Evolutionary conservation across 2,329 filamentous ascomycete species (phyloP).

Genomic region (Pseudohalonectria lignicola): DNA sequence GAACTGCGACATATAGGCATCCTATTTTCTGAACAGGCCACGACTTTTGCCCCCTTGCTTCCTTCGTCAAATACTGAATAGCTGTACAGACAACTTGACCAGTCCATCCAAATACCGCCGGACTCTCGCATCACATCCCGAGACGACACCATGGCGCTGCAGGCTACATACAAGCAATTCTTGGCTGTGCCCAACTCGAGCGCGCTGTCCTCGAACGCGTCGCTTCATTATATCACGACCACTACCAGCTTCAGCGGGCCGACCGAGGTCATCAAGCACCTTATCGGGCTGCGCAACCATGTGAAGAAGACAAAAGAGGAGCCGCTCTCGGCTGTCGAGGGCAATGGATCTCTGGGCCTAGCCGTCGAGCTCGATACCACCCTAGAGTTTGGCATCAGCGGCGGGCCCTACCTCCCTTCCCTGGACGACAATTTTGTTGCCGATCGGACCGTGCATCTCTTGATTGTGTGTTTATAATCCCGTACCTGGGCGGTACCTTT

Average conservation of each 20-base stretch:
- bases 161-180: conserved; percentile 58
- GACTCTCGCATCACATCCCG: no score
- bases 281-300: conserved; percentile 58
- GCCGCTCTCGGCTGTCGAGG: conserved; percentile 64
- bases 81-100: no score
- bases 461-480: conserved; percentile 77
- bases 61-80: no score
- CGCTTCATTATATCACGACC: conserved; percentile 83
- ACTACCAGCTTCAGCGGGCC: conserved; percentile 62
- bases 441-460: conserved; percentile 67
- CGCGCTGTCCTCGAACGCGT: conserved; percentile 52
- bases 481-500: no score
- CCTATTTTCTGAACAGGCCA: no score
- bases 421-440: conserved; percentile 91
- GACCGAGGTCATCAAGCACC: conserved; percentile 72
- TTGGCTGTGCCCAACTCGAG: conserved; percentile 54
- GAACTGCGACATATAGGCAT: no score
- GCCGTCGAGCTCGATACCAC: conserved; percentile 73
- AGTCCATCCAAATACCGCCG: no score
- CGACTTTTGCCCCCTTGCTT: no score
- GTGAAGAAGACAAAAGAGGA: conserved; percentile 78
- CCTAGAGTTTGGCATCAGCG: conserved; percentile 69
- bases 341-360: conserved; percentile 44
- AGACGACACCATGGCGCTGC: conserved; percentile 38
- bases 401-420: conserved; percentile 76